Conservation (phyloP, 176 grass and related monocot genomes). For the Avena insularis region DNA sequence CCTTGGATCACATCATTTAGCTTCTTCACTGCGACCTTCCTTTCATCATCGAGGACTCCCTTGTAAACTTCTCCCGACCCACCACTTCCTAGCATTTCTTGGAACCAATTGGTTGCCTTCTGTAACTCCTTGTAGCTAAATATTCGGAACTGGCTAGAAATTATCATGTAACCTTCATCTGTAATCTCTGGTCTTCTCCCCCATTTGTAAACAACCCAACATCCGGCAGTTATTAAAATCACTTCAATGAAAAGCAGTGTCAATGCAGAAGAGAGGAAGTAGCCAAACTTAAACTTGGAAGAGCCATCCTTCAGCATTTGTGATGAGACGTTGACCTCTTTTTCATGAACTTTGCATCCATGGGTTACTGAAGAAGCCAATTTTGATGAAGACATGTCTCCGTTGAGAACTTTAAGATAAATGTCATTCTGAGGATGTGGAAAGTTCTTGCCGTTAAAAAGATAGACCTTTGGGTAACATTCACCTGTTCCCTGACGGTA, state of each 20-base stretch:
- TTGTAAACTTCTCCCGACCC: slow-evolving; percentile 60
- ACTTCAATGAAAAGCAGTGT: slow-evolving; percentile 58
- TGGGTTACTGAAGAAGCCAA: neutral
- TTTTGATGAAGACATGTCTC: neutral
- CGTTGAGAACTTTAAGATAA: slow-evolving; percentile 53
- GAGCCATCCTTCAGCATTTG: neutral
- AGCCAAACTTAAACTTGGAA: slow-evolving; percentile 45
- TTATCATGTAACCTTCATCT: slow-evolving; percentile 41
- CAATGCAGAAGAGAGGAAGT: slow-evolving; percentile 56
- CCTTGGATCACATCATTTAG: slow-evolving; percentile 48
- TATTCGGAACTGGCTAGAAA: slow-evolving; percentile 52
- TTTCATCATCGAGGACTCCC: slow-evolving; percentile 50
- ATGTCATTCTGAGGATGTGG: slow-evolving; percentile 21
- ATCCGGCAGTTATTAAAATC: slow-evolving; percentile 32
- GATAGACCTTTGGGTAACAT: slow-evolving; percentile 49
- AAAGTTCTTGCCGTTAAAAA: slow-evolving; percentile 58
- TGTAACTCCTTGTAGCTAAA: slow-evolving; percentile 70
- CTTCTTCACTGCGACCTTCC: slow-evolving; percentile 61
- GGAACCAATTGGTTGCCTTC: slow-evolving; percentile 54
- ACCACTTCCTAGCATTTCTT: slow-evolving; percentile 54
- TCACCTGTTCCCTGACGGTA: slow-evolving; percentile 34
- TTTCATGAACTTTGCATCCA: slow-evolving; percentile 41
- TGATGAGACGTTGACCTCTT: neutral
- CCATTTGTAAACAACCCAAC: slow-evolving; percentile 49
- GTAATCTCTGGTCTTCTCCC: neutral